Base-by-base conservation (phyloP, 768 basidiomycete species). In the Sporobolomyces roseus region DNA sequence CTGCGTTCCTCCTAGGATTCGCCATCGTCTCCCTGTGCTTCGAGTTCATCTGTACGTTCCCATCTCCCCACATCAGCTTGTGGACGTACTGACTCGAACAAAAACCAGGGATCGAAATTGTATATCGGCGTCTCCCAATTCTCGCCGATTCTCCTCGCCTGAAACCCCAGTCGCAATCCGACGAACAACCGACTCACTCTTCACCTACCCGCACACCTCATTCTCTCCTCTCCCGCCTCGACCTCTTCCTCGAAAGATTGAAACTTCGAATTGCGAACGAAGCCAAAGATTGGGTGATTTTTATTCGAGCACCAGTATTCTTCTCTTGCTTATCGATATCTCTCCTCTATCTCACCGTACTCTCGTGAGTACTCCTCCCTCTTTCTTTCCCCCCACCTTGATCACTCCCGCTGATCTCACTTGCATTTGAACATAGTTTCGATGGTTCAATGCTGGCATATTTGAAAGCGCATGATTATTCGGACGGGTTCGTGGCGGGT, bases 391-490 rank as follows among this genome's bases (percentile, higher is more conserved):
- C 9, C 49, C 17, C 49, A 7, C 9, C 10, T 27, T 25, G n/a
- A 7, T 29, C 49, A 27, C 49, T 29, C 17, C 10, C 8, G 4
- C 49, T 16, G 25, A 10, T 10, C 25, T 25, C 46, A 8, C 27
- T 25, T 25, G n/a, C n/a, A 12, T 25, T 25, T 6, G 45, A 27
- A 7, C n/a, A 46, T 55, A 79, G 79, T 30, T 84, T 84, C 70
- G 84, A 85, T 70, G 83, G 83, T 9, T 83, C 80, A 3, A 82
- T 85, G 82, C 75, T 85, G 27, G 76, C 79, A 1, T 85, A 81
- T 75, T 78, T 85, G 36, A 84, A 84, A 70, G 77, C 80, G 0
- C 79, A 80, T 55, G 68, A 76, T 21, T 84, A 81, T 70, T 77
- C 77, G 2, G 83, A 85, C 65, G 76, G 80, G 0, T 83, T 84